Percentiles rank a stretch among this genome's conserved stretches.
These are phyloP conservation scores for Lactarius hengduanensis DNA, from an alignment of 768 basidiomycete genomes.

Conservation along the genomic window DNA sequence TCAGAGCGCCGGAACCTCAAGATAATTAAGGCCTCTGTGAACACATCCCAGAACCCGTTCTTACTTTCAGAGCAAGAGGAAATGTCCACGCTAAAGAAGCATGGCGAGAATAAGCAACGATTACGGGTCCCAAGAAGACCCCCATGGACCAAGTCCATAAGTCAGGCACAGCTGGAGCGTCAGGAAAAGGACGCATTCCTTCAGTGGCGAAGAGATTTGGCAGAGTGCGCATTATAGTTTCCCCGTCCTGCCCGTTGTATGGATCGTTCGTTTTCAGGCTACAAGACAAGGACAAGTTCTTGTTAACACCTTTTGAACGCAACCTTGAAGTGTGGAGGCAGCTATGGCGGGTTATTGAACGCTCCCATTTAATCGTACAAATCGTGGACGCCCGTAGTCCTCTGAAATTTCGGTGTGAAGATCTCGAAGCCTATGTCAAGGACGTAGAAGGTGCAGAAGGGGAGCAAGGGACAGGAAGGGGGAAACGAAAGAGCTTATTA, in stretches of 20 bases:
- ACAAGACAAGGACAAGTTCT: slow-evolving; percentile 80
- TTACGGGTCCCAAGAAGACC: slow-evolving; percentile 90
- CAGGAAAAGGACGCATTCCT: slow-evolving; percentile 90
- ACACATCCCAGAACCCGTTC: slow-evolving; percentile 73
- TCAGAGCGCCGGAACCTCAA: slow-evolving; percentile 78
- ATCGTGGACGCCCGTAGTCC: slow-evolving; percentile 98
- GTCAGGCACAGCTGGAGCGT: slow-evolving; percentile 73
- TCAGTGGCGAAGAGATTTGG: slow-evolving; percentile 89
- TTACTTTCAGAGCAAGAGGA: slow-evolving; percentile 84
- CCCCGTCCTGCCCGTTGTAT: background rate
- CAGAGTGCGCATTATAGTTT: slow-evolving; percentile 60
- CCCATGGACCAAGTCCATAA: slow-evolving; percentile 82
- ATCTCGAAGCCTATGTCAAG: slow-evolving; percentile 79
- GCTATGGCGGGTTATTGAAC: slow-evolving; percentile 94
- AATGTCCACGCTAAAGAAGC: slow-evolving; percentile 65
- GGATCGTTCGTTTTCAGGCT: slow-evolving; percentile 47
- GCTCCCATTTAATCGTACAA: slow-evolving; percentile 91
- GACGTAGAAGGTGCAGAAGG: slow-evolving; percentile 85
- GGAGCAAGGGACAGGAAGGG: slow-evolving; percentile 72
- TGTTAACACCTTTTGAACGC: slow-evolving; percentile 96
- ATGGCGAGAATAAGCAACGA: slow-evolving; percentile 66
- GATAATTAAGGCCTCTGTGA: slow-evolving; percentile 61
- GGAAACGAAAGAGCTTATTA: slow-evolving; percentile 70
- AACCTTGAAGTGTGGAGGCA: slow-evolving; percentile 99
- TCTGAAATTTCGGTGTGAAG: slow-evolving; percentile 86